Evolutionary conservation across 805 yeast species (phyloP), one percentile per base, ranked within the genome.

Genomic region (Suhomyces canberraensis): DNA sequence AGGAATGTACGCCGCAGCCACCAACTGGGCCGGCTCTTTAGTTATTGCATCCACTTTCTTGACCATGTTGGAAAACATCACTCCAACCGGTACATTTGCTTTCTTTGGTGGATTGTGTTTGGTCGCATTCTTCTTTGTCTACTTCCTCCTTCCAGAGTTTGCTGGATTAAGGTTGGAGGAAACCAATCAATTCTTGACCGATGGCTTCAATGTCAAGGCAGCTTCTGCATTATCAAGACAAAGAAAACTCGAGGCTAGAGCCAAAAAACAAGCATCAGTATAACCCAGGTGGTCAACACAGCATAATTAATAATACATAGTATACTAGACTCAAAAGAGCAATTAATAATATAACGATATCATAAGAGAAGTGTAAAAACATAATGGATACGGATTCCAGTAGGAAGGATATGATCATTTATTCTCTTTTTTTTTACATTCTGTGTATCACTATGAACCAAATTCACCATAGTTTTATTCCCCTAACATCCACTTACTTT

Each of bases 1-100:
- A 42, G 81, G 89, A 8, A 86, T 95, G 40, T 82, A 78, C 52
- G 89, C 96, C 2, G 87, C 97, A 9, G 91, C 93, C 11, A 81
- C 90, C 29, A 91, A 91, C 67, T 91, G 98, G 98, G 78, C 88
- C 4, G 98, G 98, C 35, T 88, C 96, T 16, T 69, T 91, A 50
- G 83, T 86, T 28, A 87, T 93, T 56, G 86, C 97, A 1, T 77
- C 96, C 2, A 85, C 96, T 0, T 91, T 90, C 65, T 73, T 93
- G 60, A 91, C 98, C 19, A 89, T 91, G 97, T 74, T 93, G 66
- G 78, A 86, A 56, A 84, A 79, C 48, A 88, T 93, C 45, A 87
- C 98, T 1, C 97, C 98, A 29, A 79, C 96, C 0, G 98, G 98
- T 17, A 91, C 98, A 0, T 91, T 91, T 64, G 78, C 90, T 1